phyloP scores from a whole-genome alignment of 176 grass and related monocot species.

The Elaeis guineensis region DNA sequence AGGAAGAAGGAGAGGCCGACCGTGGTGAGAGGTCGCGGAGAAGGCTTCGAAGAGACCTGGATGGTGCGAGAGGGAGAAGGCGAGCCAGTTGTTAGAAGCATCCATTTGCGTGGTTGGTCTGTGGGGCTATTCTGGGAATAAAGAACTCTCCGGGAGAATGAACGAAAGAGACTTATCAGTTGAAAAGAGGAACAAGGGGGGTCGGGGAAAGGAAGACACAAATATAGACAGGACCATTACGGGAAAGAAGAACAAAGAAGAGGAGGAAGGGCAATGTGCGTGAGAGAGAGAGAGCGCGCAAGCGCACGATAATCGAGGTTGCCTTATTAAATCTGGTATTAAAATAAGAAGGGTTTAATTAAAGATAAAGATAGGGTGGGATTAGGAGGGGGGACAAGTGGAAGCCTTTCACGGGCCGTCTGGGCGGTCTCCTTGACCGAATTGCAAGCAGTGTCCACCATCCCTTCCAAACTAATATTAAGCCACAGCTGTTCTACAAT shows the following conservation, averaged over 20 bases:
- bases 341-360: constrained; percentile 18
- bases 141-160: background rate
- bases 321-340: background rate
- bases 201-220: constrained; percentile 30
- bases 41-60: constrained; percentile 76
- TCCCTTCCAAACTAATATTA: background rate
- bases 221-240: constrained; percentile 20
- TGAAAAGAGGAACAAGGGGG: constrained; percentile 8
- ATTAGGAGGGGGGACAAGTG: constrained; percentile 14
- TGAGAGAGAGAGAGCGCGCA: background rate
- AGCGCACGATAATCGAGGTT: constrained; percentile 42
- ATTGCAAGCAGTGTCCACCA: constrained; percentile 10
- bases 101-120: constrained; percentile 33
- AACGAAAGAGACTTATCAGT: background rate
- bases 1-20: background rate
- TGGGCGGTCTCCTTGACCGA: constrained; percentile 27
- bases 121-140: constrained; percentile 16
- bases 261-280: constrained; percentile 23
- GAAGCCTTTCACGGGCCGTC: constrained; percentile 3
- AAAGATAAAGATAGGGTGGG: constrained; percentile 16
- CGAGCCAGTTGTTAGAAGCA: constrained; percentile 75
- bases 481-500: no score
- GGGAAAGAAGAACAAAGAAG: constrained; percentile 8
- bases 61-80: constrained; percentile 80
- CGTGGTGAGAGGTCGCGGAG: constrained; percentile 28